phyloP scores from a whole-genome alignment of 352 stramenopile genomes.

The Pythium aristosporum region DNA sequence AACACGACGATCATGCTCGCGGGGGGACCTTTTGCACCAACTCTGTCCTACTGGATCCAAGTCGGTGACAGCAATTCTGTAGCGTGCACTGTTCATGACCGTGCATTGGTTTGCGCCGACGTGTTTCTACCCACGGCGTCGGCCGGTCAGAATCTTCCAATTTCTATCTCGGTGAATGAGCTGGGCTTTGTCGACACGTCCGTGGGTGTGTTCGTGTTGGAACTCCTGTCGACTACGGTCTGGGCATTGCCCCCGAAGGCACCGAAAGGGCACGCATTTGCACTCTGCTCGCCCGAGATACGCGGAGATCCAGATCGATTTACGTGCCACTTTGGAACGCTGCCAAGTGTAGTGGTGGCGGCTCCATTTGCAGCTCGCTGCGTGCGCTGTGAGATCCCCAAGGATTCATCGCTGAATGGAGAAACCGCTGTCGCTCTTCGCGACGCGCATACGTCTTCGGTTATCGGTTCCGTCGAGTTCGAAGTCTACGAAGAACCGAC shows the following conservation, averaged over 20 bases:
- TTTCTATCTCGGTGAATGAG: slow-evolving; percentile 4
- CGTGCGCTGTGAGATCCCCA: slow-evolving; percentile 11
- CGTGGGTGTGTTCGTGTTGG: slow-evolving; percentile 2
- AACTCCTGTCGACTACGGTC: not conserved
- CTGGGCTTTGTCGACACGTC: slow-evolving; percentile 11
- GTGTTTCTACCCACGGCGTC: not conserved
- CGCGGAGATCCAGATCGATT: slow-evolving; percentile 8
- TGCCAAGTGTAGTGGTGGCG: not conserved
- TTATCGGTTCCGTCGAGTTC: slow-evolving; percentile 2
- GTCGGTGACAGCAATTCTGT: slow-evolving; percentile 2
- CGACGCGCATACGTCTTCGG: not conserved
- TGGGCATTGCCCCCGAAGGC: slow-evolving; percentile 1
- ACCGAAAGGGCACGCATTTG: not conserved
- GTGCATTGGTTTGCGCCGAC: slow-evolving; percentile 2
- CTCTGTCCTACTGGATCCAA: slow-evolving; percentile 3
- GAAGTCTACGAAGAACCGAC: slow-evolving; percentile 10
- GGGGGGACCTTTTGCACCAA: slow-evolving; percentile 15
- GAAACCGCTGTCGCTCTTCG: not conserved
- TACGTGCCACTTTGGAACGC: slow-evolving; percentile 11
- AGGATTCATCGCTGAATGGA: not conserved
- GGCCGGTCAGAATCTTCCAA: not conserved
- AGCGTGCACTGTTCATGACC: slow-evolving; percentile 3
- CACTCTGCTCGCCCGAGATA: slow-evolving; percentile 9
- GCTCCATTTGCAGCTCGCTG: slow-evolving; percentile 5
- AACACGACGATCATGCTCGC: slow-evolving; percentile 17